Conservation (phyloP, 148 eudicot genomes). For the Agrostemma githago region DNA sequence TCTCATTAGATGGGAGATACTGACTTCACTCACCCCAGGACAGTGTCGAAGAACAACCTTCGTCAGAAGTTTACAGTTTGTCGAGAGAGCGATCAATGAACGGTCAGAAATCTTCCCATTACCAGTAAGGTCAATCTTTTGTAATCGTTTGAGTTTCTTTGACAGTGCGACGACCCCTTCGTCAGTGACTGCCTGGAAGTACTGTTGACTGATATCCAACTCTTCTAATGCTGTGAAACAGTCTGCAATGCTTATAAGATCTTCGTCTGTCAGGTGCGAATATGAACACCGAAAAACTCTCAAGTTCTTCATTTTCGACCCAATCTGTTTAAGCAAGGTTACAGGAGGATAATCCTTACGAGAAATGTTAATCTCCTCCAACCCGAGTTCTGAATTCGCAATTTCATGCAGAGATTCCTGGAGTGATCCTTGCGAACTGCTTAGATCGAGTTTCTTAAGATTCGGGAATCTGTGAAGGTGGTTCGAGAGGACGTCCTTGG, state of each 20-base stretch:
- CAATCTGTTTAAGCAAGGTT: not conserved
- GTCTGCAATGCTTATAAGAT: constrained; percentile 15
- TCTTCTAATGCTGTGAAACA: constrained; percentile 11
- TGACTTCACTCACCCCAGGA: constrained; percentile 12
- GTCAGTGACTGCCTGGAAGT: constrained; percentile 13
- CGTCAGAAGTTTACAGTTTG: constrained; percentile 9
- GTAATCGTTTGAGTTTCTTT: constrained; percentile 12
- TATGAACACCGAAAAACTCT: constrained; percentile 13
- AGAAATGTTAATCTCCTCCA: constrained; percentile 9
- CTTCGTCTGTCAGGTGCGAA: constrained; percentile 2
- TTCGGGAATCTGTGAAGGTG: constrained; percentile 8
- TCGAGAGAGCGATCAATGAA: constrained; percentile 4
- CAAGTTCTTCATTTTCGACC: constrained; percentile 13
- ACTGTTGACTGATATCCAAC: constrained; percentile 11
- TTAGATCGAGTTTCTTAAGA: constrained; percentile 4
- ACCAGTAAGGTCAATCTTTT: constrained; percentile 10
- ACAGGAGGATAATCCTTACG: constrained; percentile 11
- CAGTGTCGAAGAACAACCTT: constrained; percentile 17
- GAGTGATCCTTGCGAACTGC: constrained; percentile 9
- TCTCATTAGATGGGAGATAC: constrained; percentile 10
- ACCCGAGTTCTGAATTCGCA: not conserved
- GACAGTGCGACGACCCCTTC: constrained; percentile 11
- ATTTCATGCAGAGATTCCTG: constrained; percentile 12
- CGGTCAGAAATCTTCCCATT: constrained; percentile 12
- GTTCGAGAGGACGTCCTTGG: constrained; percentile 1